Evolutionary conservation across 1,284 basidiomycete species (phyloP).

Genomic region (Puccinia horiana): DNA sequence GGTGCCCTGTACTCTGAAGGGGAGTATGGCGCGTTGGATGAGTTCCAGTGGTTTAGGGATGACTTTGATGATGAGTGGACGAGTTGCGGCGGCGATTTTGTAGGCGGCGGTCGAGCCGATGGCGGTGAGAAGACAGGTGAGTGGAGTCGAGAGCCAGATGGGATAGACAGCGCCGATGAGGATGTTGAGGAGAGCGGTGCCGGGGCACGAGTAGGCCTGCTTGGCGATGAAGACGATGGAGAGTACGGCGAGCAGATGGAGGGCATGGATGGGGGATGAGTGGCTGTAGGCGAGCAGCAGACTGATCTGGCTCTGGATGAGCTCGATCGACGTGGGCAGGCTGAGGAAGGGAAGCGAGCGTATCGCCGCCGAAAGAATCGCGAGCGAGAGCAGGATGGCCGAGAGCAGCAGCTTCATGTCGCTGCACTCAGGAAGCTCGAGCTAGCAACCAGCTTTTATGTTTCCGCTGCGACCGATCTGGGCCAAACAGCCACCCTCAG

Average conservation of each 20-base stretch:
- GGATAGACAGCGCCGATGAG: slow-evolving; percentile 55
- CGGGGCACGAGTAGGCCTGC: slow-evolving; percentile 57
- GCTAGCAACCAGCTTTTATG: too few species aligned
- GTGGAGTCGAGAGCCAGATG: slow-evolving; percentile 29
- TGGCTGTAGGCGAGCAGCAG: slow-evolving; percentile 51
- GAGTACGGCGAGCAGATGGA: slow-evolving; percentile 53
- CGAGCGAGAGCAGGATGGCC: neutral
- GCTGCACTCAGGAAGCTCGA: too few species aligned
- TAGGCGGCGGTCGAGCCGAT: slow-evolving; percentile 40
- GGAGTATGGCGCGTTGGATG: slow-evolving; percentile 52
- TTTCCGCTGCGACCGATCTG: too few species aligned
- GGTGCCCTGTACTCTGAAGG: slow-evolving; percentile 25
- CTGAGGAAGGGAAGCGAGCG: neutral
- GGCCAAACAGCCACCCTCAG: too few species aligned
- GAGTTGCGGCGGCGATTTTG: neutral
- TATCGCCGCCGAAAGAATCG: neutral
- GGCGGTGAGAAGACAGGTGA: slow-evolving; percentile 38
- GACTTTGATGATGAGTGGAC: slow-evolving; percentile 53
- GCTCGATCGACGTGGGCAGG: slow-evolving; percentile 22
- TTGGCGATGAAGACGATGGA: slow-evolving; percentile 56
- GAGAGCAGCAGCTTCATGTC: neutral
- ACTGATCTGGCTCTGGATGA: slow-evolving; percentile 5
- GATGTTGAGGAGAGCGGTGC: slow-evolving; percentile 55
- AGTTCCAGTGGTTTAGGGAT: slow-evolving; percentile 55
- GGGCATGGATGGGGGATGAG: slow-evolving; percentile 31